Conservation (phyloP, 352 stramenopile species). For the Phytophthora crassamura region DNA sequence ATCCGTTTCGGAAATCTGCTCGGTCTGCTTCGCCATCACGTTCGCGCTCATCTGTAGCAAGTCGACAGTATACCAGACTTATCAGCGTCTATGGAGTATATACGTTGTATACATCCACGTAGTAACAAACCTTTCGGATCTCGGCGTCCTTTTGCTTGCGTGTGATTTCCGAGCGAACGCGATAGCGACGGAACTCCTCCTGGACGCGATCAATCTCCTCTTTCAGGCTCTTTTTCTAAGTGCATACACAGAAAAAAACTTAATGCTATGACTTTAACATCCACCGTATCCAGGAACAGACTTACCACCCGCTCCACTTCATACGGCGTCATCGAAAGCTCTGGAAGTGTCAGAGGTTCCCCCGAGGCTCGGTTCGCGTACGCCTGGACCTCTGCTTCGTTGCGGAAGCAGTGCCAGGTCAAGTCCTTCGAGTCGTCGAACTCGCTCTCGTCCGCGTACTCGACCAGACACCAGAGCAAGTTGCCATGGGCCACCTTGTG, state of each 20-base stretch:
- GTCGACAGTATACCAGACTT: too few species aligned
- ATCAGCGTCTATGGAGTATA: too few species aligned
- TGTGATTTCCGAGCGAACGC: slow-evolving; percentile 87
- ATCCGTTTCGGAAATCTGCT: slow-evolving; percentile 84
- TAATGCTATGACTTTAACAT: neutral
- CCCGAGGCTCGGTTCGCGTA: slow-evolving; percentile 66
- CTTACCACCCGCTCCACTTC: slow-evolving; percentile 80
- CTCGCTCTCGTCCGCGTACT: slow-evolving; percentile 79
- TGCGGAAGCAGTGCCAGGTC: slow-evolving; percentile 77
- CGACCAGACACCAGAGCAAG: slow-evolving; percentile 81
- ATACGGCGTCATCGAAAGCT: slow-evolving; percentile 73
- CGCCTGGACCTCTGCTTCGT: slow-evolving; percentile 60
- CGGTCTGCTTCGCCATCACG: slow-evolving; percentile 73
- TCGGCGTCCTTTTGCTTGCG: slow-evolving; percentile 91
- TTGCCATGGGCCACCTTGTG: slow-evolving; percentile 69
- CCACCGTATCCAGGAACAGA: neutral
- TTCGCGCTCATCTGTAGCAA: slow-evolving; percentile 86
- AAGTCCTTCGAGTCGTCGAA: slow-evolving; percentile 69
- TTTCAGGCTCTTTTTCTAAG: slow-evolving; percentile 83
- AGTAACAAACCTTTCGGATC: slow-evolving; percentile 71
- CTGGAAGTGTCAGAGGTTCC: slow-evolving; percentile 68
- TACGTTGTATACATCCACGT: too few species aligned
- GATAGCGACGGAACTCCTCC: slow-evolving; percentile 89
- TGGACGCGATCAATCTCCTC: slow-evolving; percentile 86
- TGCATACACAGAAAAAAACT: neutral